Base-by-base conservation (phyloP, 306 rosid genomes). In the Cicer cuneatum region DNA sequence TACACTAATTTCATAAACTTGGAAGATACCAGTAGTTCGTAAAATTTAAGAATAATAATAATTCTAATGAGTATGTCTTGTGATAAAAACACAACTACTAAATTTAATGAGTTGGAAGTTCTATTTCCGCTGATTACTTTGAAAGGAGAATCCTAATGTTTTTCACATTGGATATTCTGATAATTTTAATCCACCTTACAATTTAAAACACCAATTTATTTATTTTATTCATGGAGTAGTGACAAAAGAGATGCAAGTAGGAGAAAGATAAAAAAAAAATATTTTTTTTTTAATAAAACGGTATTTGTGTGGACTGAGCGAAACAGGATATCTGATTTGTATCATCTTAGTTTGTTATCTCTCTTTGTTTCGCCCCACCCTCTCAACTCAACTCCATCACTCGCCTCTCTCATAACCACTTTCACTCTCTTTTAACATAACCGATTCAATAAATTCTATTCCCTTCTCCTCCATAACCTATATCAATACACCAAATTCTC, bases 271-370 rank as follows among this genome's bases (percentile, higher is more conserved):
- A 71, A 79, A 2, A 80, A 83, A 80, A 80, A n/a, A n/a, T n/a
- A n/a, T n/a, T n/a, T n/a, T n/a, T n/a, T n/a, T 81, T 82, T 83
- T 37, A 40, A 78, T 49, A 78, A 69, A 85, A 87, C 86, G 86
- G 89, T 80, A 88, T 83, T 85, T 92, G 96, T 90, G 98, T 94
- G 98, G 98, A 91, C 83, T 82, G 15, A 72, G 91, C 96, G 80
- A 47, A 83, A 79, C 90, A 83, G 83, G 72, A 71, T 80, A 85
- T 85, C 86, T 69, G 76, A 81, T 63, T 52, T 18, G 16, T 11
- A 10, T 33, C 54, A 38, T 80, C 78, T 87, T 63, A 62, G 82
- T 62, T 29, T 78, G 82, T 81, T 63, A 78, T 86, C 86, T 87
- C 83, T 84, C 83, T 75, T 40, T 6, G 37, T 35, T 16, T 7